These are phyloP conservation scores for Scutellaria baicalensis DNA, from an alignment of 257 asterid species.

Conservation along the genomic window DNA sequence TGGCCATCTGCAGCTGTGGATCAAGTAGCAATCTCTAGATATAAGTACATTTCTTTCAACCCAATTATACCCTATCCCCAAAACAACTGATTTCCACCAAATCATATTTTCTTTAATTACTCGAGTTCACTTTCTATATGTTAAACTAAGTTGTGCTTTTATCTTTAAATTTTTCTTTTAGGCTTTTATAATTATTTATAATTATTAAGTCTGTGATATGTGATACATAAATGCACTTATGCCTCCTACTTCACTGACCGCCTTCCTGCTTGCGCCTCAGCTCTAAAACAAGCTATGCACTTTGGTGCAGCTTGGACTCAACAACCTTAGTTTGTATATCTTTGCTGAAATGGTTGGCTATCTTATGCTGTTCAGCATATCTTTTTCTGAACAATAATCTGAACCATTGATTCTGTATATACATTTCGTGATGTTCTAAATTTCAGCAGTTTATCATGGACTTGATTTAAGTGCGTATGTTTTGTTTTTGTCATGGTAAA, in stretches of 20 bases:
- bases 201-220: neutral
- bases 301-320: neutral
- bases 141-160: neutral
- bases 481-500: neutral
- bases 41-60: neutral
- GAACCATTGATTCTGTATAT: neutral
- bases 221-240: neutral
- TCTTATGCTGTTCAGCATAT: neutral
- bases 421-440: neutral
- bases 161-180: neutral
- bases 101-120: neutral
- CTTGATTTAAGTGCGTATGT: neutral
- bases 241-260: neutral
- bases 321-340: neutral
- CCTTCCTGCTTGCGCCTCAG: neutral
- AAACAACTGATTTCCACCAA: neutral
- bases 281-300: neutral
- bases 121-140: neutral
- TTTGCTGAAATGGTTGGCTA: neutral
- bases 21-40: neutral
- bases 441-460: constrained; percentile 15
- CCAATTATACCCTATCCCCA: neutral
- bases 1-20: neutral
- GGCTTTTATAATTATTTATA: neutral
- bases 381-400: neutral